phyloP scores from a whole-genome alignment of 192 early-diverging fungal species.

The Pilaira anomala region DNA sequence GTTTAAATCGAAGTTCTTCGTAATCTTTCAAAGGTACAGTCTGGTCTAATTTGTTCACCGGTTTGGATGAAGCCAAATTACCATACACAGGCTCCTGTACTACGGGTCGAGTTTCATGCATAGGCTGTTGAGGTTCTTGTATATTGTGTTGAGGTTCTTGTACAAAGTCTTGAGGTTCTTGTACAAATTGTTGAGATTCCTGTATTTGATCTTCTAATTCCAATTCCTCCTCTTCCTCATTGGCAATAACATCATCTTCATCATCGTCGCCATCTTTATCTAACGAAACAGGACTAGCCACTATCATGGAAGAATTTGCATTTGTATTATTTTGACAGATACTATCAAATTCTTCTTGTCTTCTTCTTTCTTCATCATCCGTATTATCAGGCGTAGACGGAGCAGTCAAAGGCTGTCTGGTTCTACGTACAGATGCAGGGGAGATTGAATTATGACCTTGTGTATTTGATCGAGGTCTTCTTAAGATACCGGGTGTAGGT shows the following conservation, averaged over 20 bases:
- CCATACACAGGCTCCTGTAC: slow-evolving; percentile 10
- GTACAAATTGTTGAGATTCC: too few relatives aligned
- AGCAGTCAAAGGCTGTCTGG: neutral
- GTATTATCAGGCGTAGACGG: slow-evolving; percentile 14
- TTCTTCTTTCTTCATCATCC: slow-evolving; percentile 23
- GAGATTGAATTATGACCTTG: neutral
- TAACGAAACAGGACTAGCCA: slow-evolving; percentile 17
- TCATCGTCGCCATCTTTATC: slow-evolving; percentile 22
- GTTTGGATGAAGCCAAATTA: neutral
- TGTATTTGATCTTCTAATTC: slow-evolving; percentile 7
- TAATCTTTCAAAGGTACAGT: slow-evolving; percentile 65
- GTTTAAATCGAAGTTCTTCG: slow-evolving; percentile 76
- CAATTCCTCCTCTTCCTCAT: slow-evolving; percentile 34
- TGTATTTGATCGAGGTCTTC: slow-evolving; percentile 19
- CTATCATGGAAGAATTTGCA: slow-evolving; percentile 7
- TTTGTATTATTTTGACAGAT: slow-evolving; percentile 30
- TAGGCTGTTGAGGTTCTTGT: neutral
- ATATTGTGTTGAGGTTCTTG: neutral
- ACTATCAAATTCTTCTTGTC: slow-evolving; percentile 33
- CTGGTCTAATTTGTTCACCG: slow-evolving; percentile 21
- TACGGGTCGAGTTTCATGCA: too few relatives aligned
- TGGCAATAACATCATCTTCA: slow-evolving; percentile 22
- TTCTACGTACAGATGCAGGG: neutral
- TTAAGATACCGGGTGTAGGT: neutral
- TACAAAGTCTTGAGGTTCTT: too few relatives aligned